phyloP scores from a whole-genome alignment of 2,329 filamentous ascomycete genomes.

The Calonectria pseudoturangicola region DNA sequence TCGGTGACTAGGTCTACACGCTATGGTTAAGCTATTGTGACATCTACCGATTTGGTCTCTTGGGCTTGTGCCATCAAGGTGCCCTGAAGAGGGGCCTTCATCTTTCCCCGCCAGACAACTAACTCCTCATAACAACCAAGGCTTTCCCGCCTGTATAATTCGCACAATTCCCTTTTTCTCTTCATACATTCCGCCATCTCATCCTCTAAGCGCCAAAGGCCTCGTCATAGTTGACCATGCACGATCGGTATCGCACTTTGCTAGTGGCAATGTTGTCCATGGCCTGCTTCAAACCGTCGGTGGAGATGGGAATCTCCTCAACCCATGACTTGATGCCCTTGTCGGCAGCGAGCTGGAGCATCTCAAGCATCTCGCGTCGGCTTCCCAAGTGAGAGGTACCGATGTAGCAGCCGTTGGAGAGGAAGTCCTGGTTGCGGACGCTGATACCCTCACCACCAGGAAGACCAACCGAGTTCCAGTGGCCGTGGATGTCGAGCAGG shows the following conservation, averaged over 20 bases:
- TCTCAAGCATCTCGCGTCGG: constrained; percentile 80
- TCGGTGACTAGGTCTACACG: neutral
- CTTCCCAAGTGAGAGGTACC: constrained; percentile 83
- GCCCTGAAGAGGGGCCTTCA: constrained; percentile 29
- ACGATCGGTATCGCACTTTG: constrained; percentile 85
- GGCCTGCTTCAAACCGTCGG: constrained; percentile 81
- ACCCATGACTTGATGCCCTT: constrained; percentile 83
- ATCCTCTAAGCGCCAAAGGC: constrained; percentile 72
- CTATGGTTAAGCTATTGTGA: neutral
- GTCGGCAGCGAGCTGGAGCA: constrained; percentile 82
- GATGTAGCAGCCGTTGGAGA: constrained; percentile 84
- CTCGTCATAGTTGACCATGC: constrained; percentile 82
- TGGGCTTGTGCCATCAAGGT: constrained; percentile 38
- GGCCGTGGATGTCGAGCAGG: constrained; percentile 87
- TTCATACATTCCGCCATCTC: constrained; percentile 28
- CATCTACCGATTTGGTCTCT: constrained; percentile 23
- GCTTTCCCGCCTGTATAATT: constrained; percentile 19
- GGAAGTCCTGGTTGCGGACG: constrained; percentile 84
- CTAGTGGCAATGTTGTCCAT: constrained; percentile 81
- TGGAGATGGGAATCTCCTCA: constrained; percentile 83
- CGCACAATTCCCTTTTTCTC: neutral
- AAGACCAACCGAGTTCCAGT: constrained; percentile 87
- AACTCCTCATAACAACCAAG: constrained; percentile 31
- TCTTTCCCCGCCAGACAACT: constrained; percentile 23
- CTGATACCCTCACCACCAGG: constrained; percentile 84